These are phyloP conservation scores for Beauveria medogensis DNA, from an alignment of 2,329 filamentous ascomycete species.

Conservation along the genomic window DNA sequence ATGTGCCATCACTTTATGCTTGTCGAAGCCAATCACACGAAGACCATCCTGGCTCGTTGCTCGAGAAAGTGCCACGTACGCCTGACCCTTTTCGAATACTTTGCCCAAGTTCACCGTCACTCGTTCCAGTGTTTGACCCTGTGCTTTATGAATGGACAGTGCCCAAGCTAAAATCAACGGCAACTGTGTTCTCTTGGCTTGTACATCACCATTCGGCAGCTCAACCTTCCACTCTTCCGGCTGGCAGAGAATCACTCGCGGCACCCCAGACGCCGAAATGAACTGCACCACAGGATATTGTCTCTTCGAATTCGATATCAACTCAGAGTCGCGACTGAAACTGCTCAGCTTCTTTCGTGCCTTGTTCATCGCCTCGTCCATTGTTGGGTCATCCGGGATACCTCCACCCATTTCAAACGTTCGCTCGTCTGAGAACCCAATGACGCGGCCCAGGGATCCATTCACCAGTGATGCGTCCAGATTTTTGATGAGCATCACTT, in stretches of 20 bases:
- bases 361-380: slow-evolving; percentile 35
- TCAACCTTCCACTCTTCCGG: slow-evolving; percentile 95
- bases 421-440: slow-evolving; percentile 32
- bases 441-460: slow-evolving; percentile 81
- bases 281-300: slow-evolving; percentile 84
- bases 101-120: slow-evolving; percentile 90
- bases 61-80: slow-evolving; percentile 91
- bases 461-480: slow-evolving; percentile 92
- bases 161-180: slow-evolving; percentile 96
- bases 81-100: slow-evolving; percentile 95
- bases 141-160: slow-evolving; percentile 94
- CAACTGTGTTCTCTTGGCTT: slow-evolving; percentile 74
- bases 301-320: slow-evolving; percentile 36
- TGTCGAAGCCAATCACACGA: slow-evolving; percentile 83
- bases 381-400: slow-evolving; percentile 35
- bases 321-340: slow-evolving; percentile 34
- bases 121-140: slow-evolving; percentile 86
- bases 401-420: slow-evolving; percentile 31
- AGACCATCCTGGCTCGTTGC: slow-evolving; percentile 81
- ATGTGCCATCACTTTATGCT: slow-evolving; percentile 89
- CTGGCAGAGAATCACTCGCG: slow-evolving; percentile 60
- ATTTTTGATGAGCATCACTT: slow-evolving; percentile 99
- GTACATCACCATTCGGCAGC: slow-evolving; percentile 87
- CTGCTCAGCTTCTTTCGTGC: slow-evolving; percentile 50
- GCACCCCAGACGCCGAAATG: slow-evolving; percentile 63